These are phyloP conservation scores for Brachypodium distachyon DNA, from an alignment of 202 grass and related monocot genomes.

Conservation along the genomic window DNA sequence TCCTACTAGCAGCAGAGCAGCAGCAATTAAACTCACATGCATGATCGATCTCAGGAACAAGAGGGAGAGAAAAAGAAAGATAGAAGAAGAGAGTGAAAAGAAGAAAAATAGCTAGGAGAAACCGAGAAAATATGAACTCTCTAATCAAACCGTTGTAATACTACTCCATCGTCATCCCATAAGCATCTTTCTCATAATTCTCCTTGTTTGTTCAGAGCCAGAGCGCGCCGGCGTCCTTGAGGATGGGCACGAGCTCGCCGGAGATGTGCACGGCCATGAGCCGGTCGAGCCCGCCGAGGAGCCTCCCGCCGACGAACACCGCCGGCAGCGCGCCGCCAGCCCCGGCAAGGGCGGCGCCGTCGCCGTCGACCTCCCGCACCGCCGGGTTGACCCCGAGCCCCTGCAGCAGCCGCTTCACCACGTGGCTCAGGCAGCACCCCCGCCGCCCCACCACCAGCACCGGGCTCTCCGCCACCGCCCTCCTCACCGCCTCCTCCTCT, in stretches of 20 bases:
- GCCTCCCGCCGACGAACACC: slow-evolving; percentile 77
- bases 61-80: neutral
- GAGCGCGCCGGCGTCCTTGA: slow-evolving; percentile 81
- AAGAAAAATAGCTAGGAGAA: too few species aligned
- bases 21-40: neutral
- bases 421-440: slow-evolving; percentile 89
- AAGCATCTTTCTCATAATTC: neutral
- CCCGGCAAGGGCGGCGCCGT: slow-evolving; percentile 17
- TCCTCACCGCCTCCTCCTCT: slow-evolving; percentile 18
- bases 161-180: neutral
- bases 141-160: neutral
- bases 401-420: slow-evolving; percentile 76
- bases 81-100: neutral
- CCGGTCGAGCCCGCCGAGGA: slow-evolving; percentile 69
- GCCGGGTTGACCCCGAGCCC: slow-evolving; percentile 91
- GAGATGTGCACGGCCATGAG: slow-evolving; percentile 97
- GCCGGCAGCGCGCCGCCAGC: slow-evolving; percentile 37
- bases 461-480: slow-evolving; percentile 64
- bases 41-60: neutral
- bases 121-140: neutral
- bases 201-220: slow-evolving; percentile 48
- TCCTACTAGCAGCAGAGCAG: neutral
- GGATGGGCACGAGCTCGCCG: slow-evolving; percentile 91
- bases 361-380: slow-evolving; percentile 64
- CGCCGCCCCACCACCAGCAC: slow-evolving; percentile 63